Percentiles rank a stretch among this genome's conserved stretches.
Conservation (phyloP, 495 filamentous ascomycete genomes). For the Aspergillus avenaceus region DNA sequence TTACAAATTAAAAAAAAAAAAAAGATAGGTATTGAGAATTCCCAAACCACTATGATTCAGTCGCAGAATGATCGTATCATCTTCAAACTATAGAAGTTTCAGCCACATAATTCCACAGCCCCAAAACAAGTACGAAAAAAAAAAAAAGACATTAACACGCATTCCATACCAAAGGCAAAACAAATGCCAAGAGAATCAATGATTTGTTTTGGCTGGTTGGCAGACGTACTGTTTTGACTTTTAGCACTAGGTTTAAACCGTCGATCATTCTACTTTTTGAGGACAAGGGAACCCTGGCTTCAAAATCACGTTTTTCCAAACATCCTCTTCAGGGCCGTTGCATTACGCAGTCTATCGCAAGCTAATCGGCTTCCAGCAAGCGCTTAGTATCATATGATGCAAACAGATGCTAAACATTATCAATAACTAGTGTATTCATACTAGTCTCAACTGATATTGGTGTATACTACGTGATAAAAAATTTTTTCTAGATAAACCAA, state of each 20-base stretch:
- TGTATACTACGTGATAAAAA: neutral
- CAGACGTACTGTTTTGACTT: neutral
- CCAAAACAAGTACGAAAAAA: too few species aligned
- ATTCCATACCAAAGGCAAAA: neutral
- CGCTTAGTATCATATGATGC: neutral
- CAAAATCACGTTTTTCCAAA: conserved; percentile 1
- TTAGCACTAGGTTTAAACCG: conserved; percentile 9
- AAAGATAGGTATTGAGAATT: neutral
- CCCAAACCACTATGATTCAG: neutral
- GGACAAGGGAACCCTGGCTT: conserved; percentile 7
- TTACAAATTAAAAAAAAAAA: neutral
- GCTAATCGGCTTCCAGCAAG: too few species aligned
- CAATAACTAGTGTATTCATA: neutral
- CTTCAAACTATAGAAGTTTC: neutral
- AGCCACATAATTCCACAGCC: neutral
- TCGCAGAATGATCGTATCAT: neutral
- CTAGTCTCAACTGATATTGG: neutral
- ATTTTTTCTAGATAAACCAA: neutral
- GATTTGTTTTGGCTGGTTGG: neutral
- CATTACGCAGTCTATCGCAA: neutral
- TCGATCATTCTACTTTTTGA: conserved; percentile 7
- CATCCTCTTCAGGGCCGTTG: neutral
- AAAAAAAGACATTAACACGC: neutral
- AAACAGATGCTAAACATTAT: neutral
- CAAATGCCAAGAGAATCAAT: neutral